These are phyloP conservation scores for Metschnikowia lachancei DNA, from an alignment of 805 yeast genomes.

Conservation along the genomic window DNA sequence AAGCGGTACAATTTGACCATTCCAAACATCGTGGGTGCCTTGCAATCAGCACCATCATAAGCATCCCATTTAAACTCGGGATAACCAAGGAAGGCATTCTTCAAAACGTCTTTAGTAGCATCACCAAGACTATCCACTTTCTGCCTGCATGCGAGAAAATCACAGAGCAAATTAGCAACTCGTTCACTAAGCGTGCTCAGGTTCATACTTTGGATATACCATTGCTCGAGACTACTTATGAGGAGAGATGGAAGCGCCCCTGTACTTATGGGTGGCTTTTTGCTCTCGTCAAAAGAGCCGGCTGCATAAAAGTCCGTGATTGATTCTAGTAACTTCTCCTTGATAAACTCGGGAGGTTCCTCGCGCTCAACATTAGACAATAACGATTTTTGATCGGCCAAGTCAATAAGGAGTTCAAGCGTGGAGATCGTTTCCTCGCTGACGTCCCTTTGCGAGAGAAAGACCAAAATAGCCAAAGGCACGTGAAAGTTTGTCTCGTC, in stretches of 20 bases:
- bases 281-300: background rate
- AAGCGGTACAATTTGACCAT: slow-evolving; percentile 39
- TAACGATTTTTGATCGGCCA: slow-evolving; percentile 66
- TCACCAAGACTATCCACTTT: slow-evolving; percentile 5
- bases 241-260: slow-evolving; percentile 20
- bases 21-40: slow-evolving; percentile 19
- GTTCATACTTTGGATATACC: slow-evolving; percentile 20
- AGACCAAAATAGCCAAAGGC: slow-evolving; percentile 62
- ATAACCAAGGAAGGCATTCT: slow-evolving; percentile 16
- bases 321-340: background rate
- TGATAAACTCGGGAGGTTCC: background rate
- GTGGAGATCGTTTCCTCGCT: slow-evolving; percentile 37
- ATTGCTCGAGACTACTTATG: slow-evolving; percentile 19
- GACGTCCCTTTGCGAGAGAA: slow-evolving; percentile 29
- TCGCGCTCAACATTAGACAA: background rate
- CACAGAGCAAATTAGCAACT: slow-evolving; percentile 20
- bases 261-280: background rate
- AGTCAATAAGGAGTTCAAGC: slow-evolving; percentile 43
- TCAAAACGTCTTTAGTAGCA: slow-evolving; percentile 13
- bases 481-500: slow-evolving; percentile 84
- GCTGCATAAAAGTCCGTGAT: slow-evolving; percentile 2
- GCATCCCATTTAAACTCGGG: slow-evolving; percentile 3
- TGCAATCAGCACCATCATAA: background rate
- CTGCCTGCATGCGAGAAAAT: slow-evolving; percentile 24
- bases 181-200: slow-evolving; percentile 16